Evolutionary conservation across 129 eudicot species (phyloP).

Genomic region (Erigeron canadensis): DNA sequence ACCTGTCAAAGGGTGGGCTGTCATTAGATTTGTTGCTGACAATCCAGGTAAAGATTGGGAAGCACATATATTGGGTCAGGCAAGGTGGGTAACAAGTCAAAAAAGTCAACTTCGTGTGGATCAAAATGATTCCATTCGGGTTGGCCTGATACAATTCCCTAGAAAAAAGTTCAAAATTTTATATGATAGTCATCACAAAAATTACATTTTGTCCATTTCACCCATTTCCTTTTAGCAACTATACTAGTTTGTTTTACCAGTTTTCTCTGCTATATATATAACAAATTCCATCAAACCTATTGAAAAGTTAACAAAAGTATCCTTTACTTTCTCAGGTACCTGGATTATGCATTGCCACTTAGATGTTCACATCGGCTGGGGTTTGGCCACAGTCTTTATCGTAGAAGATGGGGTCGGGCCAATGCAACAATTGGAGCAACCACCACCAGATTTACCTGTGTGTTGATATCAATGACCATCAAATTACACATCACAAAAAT

Average conservation of each 20-base stretch:
- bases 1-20: constrained; percentile 92
- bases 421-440: constrained; percentile 53
- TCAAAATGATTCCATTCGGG: not conserved
- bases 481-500: not conserved
- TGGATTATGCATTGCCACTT: constrained; percentile 97
- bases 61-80: not conserved
- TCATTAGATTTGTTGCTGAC: constrained; percentile 92
- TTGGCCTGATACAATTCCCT: not conserved
- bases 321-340: constrained; percentile 46
- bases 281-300: not conserved
- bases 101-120: not conserved
- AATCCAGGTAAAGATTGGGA: constrained; percentile 66
- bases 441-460: constrained; percentile 72
- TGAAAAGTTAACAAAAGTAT: not conserved
- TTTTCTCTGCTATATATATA: not conserved
- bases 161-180: not conserved
- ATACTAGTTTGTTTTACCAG: not conserved
- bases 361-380: constrained; percentile 94
- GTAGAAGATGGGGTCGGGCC: constrained; percentile 80
- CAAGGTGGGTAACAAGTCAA: not conserved
- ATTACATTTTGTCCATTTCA: not conserved
- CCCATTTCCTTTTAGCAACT: not conserved
- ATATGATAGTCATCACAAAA: not conserved
- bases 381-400: constrained; percentile 75
- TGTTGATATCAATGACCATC: constrained; percentile 32